These are phyloP conservation scores for Boletus reticulatus DNA, from an alignment of 768 basidiomycete species.

Conservation along the genomic window DNA sequence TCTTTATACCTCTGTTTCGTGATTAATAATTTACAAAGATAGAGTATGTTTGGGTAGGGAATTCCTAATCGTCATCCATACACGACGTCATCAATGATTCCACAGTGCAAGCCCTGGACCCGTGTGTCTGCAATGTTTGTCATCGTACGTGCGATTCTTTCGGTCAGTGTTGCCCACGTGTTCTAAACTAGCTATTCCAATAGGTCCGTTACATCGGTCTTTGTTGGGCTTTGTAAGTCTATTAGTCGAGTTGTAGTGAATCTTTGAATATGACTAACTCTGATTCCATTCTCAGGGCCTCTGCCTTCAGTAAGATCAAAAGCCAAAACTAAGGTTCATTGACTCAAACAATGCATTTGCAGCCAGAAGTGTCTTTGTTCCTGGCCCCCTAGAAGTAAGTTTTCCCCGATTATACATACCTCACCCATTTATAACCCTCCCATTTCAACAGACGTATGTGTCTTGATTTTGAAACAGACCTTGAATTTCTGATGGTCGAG, in stretches of 20 bases:
- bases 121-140: background rate
- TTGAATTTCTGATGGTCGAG: too few species aligned
- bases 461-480: too few species aligned
- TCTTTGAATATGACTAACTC: background rate
- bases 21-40: background rate
- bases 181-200: background rate
- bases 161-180: background rate
- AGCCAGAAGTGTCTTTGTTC: background rate
- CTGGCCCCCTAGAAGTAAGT: background rate
- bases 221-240: background rate
- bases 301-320: background rate
- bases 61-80: background rate
- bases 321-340: background rate
- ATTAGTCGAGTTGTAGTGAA: background rate
- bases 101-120: background rate
- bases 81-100: background rate
- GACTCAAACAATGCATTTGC: background rate
- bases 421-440: background rate
- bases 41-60: background rate
- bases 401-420: background rate
- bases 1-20: background rate
- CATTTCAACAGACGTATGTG: too few species aligned
- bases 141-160: background rate
- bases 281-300: background rate
- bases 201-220: background rate